Evolutionary conservation across 176 grass and related monocot genomes (phyloP), one percentile per base, ranked within the genome.

Genomic region (Aegilops sharonensis): DNA sequence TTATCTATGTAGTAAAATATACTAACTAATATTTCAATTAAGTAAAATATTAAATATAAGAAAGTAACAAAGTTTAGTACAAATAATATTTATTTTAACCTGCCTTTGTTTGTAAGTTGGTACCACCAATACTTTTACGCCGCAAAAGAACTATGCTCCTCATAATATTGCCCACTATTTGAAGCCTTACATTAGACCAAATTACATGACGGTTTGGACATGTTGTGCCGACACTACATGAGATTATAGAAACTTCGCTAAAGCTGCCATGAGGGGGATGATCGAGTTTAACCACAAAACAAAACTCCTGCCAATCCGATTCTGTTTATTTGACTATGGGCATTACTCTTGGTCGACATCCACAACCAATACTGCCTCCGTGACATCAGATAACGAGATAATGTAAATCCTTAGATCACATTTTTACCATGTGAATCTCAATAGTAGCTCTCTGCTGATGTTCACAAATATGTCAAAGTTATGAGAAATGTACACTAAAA

Each of bases 321-420:
- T 43, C 9, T 43, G 2, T 43, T 52, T 52, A 0, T 0, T 17
- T 1, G 1, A 6, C 14, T 52, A 52, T 52, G 0, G 2, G 1
- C 52, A 57, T 0, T 17, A 20, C 52, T 8, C 17, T 59, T 59
- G 2, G 2, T 59, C 7, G 6, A 8, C 2, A 21, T 59, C 7
- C 2, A 59, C 0, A 0, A 59, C 4, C 0, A 21, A 7, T 20
- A 0, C 0, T 57, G 1, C 0, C 18, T 21, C 0, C 1, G 6
- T 57, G 1, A 20, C 2, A 57, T 20, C 0, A 20, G 18, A 57
- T 0, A 57, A 57, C 0, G 6, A 3, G 54, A 3, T 59, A 59
- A 21, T 1, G 0, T 54, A 18, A 54, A 54, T 0, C 5, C 54
- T 59, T 59, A 0, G 54, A 21, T 21, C 6, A 21, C 18, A 59